Percentiles rank a stretch among this genome's conserved stretches.
Conservation (phyloP, 129 eudicot species). For the Mikania micrantha region DNA sequence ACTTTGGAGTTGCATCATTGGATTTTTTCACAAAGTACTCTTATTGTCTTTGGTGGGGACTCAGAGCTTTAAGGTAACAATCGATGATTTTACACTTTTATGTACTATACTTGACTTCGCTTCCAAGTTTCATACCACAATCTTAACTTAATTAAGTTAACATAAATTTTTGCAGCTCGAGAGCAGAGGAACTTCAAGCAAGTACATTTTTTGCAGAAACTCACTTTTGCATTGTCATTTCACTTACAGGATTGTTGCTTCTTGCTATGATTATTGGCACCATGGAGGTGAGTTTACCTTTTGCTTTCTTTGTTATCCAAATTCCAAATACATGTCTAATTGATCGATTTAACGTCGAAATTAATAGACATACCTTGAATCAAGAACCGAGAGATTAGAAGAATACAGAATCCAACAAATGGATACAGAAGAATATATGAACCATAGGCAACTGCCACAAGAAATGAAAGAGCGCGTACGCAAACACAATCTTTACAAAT, state of each 20-base stretch:
- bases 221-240: slow-evolving; percentile 53
- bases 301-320: not conserved
- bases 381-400: slow-evolving; percentile 55
- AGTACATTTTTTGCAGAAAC: slow-evolving; percentile 65
- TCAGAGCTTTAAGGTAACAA: slow-evolving; percentile 54
- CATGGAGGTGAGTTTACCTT: slow-evolving; percentile 54
- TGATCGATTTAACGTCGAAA: not conserved
- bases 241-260: slow-evolving; percentile 62
- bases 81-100: no score
- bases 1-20: slow-evolving; percentile 31
- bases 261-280: slow-evolving; percentile 80
- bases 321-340: not conserved
- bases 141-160: not conserved
- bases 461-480: slow-evolving; percentile 59
- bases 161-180: slow-evolving; percentile 38
- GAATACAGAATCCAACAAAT: slow-evolving; percentile 66
- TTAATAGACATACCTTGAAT: slow-evolving; percentile 61
- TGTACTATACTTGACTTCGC: not conserved
- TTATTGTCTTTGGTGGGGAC: slow-evolving; percentile 84
- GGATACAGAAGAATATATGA: slow-evolving; percentile 81
- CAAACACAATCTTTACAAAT: slow-evolving; percentile 50
- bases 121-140: not conserved
- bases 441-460: slow-evolving; percentile 64
- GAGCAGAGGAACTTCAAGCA: slow-evolving; percentile 59
- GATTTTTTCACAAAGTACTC: slow-evolving; percentile 46